Conservation (phyloP, 805 yeast species). For the Lipomyces mesembrius region DNA sequence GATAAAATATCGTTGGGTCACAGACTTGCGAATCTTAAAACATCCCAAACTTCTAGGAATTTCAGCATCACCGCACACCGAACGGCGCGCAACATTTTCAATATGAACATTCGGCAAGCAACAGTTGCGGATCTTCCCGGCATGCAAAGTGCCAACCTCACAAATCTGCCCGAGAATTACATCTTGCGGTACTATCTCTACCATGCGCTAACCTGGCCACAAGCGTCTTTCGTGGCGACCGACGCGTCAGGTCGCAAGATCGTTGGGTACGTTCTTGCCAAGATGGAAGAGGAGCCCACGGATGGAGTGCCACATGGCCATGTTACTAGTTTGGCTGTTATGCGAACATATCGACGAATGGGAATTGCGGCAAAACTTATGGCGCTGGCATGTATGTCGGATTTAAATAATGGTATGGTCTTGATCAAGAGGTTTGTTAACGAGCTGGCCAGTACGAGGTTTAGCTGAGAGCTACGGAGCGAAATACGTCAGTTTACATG, state of each 20-base stretch:
- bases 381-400: slow-evolving; percentile 64
- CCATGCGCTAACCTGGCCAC: slow-evolving; percentile 70
- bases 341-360: slow-evolving; percentile 93
- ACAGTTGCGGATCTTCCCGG: slow-evolving; percentile 79
- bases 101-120: slow-evolving; percentile 83
- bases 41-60: not conserved
- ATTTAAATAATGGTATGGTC: slow-evolving; percentile 48
- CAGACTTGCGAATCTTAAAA: not conserved
- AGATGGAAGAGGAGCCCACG: slow-evolving; percentile 77
- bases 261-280: slow-evolving; percentile 95
- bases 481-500: slow-evolving; percentile 85
- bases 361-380: slow-evolving; percentile 91
- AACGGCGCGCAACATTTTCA: not conserved
- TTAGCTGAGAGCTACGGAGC: slow-evolving; percentile 82
- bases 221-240: slow-evolving; percentile 91
- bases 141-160: slow-evolving; percentile 64
- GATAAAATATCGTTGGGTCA: not conserved
- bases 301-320: slow-evolving; percentile 72
- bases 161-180: slow-evolving; percentile 87
- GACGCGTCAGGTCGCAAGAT: slow-evolving; percentile 70
- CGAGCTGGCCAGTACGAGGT: slow-evolving; percentile 56
- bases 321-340: slow-evolving; percentile 89
- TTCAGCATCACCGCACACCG: not conserved
- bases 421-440: slow-evolving; percentile 57
- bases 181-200: slow-evolving; percentile 90